A percentile compares a stretch with the other conserved stretches of the same genome.
Conservation (phyloP, 2,329 filamentous ascomycete genomes). For the Claviceps sp. region DNA sequence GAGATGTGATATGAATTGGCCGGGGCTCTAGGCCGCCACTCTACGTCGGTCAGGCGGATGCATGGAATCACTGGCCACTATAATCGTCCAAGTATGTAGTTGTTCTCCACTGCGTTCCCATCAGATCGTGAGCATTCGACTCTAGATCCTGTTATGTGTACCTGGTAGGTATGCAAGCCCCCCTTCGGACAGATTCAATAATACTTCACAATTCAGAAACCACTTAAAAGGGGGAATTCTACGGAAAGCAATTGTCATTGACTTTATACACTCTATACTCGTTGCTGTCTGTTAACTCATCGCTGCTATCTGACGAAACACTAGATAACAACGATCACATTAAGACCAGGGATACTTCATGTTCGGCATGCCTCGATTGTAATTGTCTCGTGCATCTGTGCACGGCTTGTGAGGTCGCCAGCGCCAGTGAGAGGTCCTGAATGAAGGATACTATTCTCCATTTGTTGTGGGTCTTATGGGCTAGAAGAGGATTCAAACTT, state of each 20-base stretch:
- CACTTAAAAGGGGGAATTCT: not conserved
- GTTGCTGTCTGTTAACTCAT: not conserved
- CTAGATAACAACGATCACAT: not conserved
- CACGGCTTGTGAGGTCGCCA: constrained; percentile 15
- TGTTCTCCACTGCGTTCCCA: not conserved
- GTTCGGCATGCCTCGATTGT: not conserved
- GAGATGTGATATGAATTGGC: not conserved
- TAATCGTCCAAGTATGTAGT: not conserved
- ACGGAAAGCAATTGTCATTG: not conserved
- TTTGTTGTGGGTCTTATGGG: constrained; percentile 27
- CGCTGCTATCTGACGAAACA: not conserved
- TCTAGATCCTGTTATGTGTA: not conserved
- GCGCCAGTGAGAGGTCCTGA: constrained; percentile 17
- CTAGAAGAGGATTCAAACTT: constrained; percentile 11
- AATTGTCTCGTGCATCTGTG: not conserved
- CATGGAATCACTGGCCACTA: constrained; percentile 9
- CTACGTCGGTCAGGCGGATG: constrained; percentile 17
- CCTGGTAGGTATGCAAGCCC: not conserved
- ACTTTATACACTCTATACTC: not conserved
- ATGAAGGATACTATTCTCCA: constrained; percentile 28
- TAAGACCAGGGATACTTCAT: not conserved
- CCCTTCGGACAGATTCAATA: not conserved
- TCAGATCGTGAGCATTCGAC: no score
- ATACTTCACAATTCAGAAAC: not conserved
- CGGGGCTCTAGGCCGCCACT: not conserved